Evolutionary conservation across 1,284 basidiomycete genomes (phyloP).

Genomic region (Singerocomus rubriflavus): DNA sequence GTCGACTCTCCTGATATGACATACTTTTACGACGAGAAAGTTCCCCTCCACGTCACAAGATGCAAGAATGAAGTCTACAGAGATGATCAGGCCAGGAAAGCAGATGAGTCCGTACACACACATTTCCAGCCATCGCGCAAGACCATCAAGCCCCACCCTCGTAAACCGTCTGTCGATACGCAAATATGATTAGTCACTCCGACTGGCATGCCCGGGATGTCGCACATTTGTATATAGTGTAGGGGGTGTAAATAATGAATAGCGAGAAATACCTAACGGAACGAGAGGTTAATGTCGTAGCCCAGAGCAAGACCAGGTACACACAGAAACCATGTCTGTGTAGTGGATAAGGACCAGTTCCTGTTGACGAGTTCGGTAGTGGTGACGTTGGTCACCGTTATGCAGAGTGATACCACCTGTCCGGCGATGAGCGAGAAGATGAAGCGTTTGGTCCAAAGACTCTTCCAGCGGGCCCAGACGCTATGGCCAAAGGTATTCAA

Average conservation of each 20-base stretch:
- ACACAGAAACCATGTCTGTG: constrained; percentile 79
- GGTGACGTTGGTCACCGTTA: constrained; percentile 81
- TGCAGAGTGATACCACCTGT: constrained; percentile 81
- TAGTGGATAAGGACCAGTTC: constrained; percentile 74
- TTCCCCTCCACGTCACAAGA: constrained; percentile 83
- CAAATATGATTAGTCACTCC: not conserved
- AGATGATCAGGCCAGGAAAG: constrained; percentile 4
- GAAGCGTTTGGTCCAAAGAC: constrained; percentile 74
- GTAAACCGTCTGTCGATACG: constrained; percentile 59
- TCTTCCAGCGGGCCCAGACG: constrained; percentile 56
- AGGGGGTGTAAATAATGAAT: constrained; percentile 75
- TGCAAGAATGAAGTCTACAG: constrained; percentile 69
- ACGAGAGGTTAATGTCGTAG: not conserved
- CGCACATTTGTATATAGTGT: constrained; percentile 79
- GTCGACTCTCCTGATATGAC: not conserved
- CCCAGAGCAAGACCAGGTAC: constrained; percentile 27
- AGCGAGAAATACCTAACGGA: constrained; percentile 69
- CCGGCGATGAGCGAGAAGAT: constrained; percentile 66
- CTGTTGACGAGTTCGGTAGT: constrained; percentile 71
- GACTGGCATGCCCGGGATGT: constrained; percentile 18
- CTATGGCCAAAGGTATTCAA: constrained; percentile 48
- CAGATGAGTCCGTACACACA: constrained; percentile 32
- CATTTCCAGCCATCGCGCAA: constrained; percentile 82
- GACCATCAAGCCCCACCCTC: constrained; percentile 74
- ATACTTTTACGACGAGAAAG: constrained; percentile 74